Evolutionary conservation across 2,329 filamentous ascomycete species (phyloP), one percentile per base, ranked within the genome.

Genomic region (Neospermospora avenae): DNA sequence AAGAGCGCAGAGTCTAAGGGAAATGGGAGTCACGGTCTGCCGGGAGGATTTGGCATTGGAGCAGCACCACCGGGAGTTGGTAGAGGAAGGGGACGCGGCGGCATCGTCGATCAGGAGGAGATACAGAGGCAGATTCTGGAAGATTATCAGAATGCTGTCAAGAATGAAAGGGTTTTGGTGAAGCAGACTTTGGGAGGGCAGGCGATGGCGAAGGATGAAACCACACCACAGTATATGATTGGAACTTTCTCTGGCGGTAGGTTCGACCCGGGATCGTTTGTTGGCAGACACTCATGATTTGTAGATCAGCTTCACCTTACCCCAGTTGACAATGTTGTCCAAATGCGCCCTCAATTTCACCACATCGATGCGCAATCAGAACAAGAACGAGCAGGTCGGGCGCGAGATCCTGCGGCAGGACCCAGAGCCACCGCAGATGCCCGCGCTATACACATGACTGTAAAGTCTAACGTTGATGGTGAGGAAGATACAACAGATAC

Each of bases 341-440:
- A 96, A 72, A 85, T 99, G 71, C 89, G 93, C 3, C 92, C 95
- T 0, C 91, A 97, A 71, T 89, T 96, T 63, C 91, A 96, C 75
- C 92, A 98, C 76, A 81, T 98, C 67, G 95, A 98, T 75, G 93
- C 95, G 3, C 77, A 86, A 48, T 81, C 87, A 49, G 91, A 97
- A 69, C 82, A 90, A 75, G 56, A 76, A 72, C 66, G 66, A 41
- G 59, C 80, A 80, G 7, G 74, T 66, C 54, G 77, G 74, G 63
- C 75, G 67, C 69, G 75, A 67, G 68, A 79, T 67, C 39, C 42
- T 11, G 61, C 70, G 54, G 62, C 61, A 22, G 42, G 55, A n/a
- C 57, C 63, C 28, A 48, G 63, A 22, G 59, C 61, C 45, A 37
- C 61, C 24, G 74, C 77, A 4, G 84, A 86, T 64, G 86, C 89